These are phyloP conservation scores for Talaromyces piceae DNA, from an alignment of 2,329 filamentous ascomycete genomes.

Conservation along the genomic window DNA sequence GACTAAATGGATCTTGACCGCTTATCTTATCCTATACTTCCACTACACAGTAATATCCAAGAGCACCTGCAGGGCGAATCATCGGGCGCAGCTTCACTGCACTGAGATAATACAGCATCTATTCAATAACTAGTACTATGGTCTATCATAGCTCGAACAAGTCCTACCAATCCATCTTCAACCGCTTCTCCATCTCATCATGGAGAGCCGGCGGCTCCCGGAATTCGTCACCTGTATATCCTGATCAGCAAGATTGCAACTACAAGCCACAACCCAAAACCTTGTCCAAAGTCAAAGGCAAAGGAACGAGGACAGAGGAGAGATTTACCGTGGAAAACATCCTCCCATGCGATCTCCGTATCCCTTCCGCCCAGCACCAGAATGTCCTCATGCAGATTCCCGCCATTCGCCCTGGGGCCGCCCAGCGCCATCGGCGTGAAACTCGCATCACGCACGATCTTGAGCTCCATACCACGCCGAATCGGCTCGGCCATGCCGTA, in stretches of 20 bases:
- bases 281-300: too few species aligned
- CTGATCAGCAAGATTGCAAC: slow-evolving; percentile 8
- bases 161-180: slow-evolving; percentile 62
- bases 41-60: too few species aligned
- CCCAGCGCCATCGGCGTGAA: slow-evolving; percentile 69
- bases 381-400: slow-evolving; percentile 81
- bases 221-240: slow-evolving; percentile 56
- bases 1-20: too few species aligned
- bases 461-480: slow-evolving; percentile 87
- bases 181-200: slow-evolving; percentile 86
- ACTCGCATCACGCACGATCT: slow-evolving; percentile 66
- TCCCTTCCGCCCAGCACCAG: slow-evolving; percentile 63
- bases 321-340: slow-evolving; percentile 67
- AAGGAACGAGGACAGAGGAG: slow-evolving; percentile 11
- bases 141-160: too few species aligned
- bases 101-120: too few species aligned
- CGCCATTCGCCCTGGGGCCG: slow-evolving; percentile 39
- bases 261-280: too few species aligned
- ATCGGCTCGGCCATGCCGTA: slow-evolving; percentile 93
- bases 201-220: slow-evolving; percentile 67
- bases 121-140: too few species aligned
- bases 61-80: too few species aligned
- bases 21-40: too few species aligned
- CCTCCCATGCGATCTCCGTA: slow-evolving; percentile 78
- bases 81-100: not conserved